Evolutionary conservation across 73 alveolate genomes (phyloP).

Genomic region (Paramecium sonneborni): DNA sequence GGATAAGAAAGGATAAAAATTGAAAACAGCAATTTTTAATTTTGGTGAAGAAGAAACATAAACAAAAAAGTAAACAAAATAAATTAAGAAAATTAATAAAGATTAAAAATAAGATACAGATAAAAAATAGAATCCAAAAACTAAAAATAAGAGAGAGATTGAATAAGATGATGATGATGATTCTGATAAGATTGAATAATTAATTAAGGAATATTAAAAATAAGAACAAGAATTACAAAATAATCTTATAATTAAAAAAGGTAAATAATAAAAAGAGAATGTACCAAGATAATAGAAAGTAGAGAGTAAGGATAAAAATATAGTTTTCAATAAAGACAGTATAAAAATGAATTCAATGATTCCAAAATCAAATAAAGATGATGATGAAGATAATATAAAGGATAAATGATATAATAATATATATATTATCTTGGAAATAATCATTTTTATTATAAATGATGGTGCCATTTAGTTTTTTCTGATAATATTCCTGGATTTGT

Average conservation of each 20-base stretch:
- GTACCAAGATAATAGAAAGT: not conserved
- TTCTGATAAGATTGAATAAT: not conserved
- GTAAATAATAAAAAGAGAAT: not conserved
- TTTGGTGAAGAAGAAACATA: not conserved
- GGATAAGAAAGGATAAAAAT: not conserved
- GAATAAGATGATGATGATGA: not conserved
- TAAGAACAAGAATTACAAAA: not conserved
- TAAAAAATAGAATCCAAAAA: not conserved
- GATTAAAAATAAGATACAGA: not conserved
- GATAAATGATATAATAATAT: not conserved
- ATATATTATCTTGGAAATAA: not conserved
- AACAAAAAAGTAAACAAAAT: not conserved
- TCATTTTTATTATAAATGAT: conserved; percentile 65
- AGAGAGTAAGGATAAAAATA: not conserved
- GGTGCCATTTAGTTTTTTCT: conserved; percentile 69
- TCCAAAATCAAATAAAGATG: not conserved
- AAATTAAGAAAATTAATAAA: not conserved
- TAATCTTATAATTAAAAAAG: not conserved
- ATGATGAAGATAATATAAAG: not conserved
- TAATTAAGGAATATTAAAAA: not conserved
- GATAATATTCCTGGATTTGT: conserved; percentile 67
- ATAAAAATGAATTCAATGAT: not conserved
- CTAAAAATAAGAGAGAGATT: not conserved
- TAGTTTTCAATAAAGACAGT: not conserved
- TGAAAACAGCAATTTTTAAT: not conserved